Percentiles rank a stretch among this genome's conserved stretches.
Conservation (phyloP, 768 basidiomycete genomes). For the Asterophora lycoperdoides region DNA sequence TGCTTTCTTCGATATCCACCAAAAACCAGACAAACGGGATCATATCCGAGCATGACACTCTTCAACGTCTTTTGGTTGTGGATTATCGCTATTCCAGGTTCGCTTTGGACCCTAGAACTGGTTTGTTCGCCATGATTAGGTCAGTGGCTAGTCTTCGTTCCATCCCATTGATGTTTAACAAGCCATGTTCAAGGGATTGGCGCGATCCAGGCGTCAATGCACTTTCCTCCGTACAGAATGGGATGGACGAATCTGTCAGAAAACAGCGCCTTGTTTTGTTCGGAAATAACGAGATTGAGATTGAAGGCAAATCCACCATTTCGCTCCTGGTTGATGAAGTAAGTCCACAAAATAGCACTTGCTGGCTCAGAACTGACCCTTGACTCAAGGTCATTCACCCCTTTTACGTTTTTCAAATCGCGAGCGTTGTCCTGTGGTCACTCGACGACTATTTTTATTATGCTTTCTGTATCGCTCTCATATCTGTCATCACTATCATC, state of each 20-base stretch:
- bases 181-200: conserved; percentile 69
- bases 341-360: conserved; percentile 15
- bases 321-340: conserved; percentile 89
- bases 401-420: conserved; percentile 98
- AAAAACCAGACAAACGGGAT: conserved; percentile 29
- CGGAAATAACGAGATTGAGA: conserved; percentile 83
- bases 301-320: conserved; percentile 78
- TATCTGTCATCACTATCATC: conserved; percentile 77
- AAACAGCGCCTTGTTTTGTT: conserved; percentile 72
- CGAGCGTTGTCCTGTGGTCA: conserved; percentile 91
- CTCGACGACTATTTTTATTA: conserved; percentile 97
- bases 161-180: neutral
- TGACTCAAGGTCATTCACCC: conserved; percentile 77
- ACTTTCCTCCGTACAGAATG: conserved; percentile 56
- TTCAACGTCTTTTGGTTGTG: conserved; percentile 59
- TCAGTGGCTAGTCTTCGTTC: conserved; percentile 30
- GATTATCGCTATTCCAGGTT: conserved; percentile 95
- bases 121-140: conserved; percentile 80
- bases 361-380: neutral
- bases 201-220: conserved; percentile 73
- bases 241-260: conserved; percentile 50
- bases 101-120: conserved; percentile 78
- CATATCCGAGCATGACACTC: conserved; percentile 28
- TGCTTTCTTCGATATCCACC: conserved; percentile 11
- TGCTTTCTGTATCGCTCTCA: conserved; percentile 93